Base-by-base conservation (phyloP, 176 grass and related monocot genomes). In the Saccharum spontaneum region DNA sequence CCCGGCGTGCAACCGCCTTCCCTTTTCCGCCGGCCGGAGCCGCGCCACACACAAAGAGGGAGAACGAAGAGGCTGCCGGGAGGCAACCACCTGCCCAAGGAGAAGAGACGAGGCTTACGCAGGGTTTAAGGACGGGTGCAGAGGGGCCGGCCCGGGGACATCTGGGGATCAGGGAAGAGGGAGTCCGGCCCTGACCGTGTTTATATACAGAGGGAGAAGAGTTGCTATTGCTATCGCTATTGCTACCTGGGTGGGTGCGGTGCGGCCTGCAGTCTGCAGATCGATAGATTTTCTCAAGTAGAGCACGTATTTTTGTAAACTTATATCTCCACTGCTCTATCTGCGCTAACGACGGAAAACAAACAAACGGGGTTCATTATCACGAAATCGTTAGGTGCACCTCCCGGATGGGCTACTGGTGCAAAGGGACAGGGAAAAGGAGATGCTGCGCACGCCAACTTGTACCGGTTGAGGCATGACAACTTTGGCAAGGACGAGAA, bases 91-190 rank as follows among this genome's bases (percentile, higher is more conserved):
- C 49, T 26, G 46, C 3, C 46, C 16, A 14, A 84, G 39, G 60
- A 61, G 67, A 10, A 76, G 44, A 12, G 24, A 16, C 17, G 50
- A 46, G 89, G 74, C 55, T 90, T 84, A 90, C 18, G 84, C 49
- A 67, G 76, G 89, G 89, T 90, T 90, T 87, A 90, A 79, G 84
- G 67, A 50, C 30, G 84, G 80, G 34, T 15, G 46, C 2, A 17
- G 52, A 49, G 48, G 48, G 52, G 15, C 33, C 9, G 79, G 82
- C 20, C 4, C 69, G 20, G 88, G 75, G 84, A 87, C 89, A 83
- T 75, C 46, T 83, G 84, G 79, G 84, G 75, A 69, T 83, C 75
- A 83, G 69, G 69, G 69, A 48, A 59, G 52, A 8, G 6, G 48
- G 14, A 15, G 50, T 7, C 49, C 40, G 5, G 39, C 24, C 67